Evolutionary conservation across 192 early-diverging fungal genomes (phyloP), one percentile per base, ranked within the genome.

Genomic region (Mortierella claussenii): DNA sequence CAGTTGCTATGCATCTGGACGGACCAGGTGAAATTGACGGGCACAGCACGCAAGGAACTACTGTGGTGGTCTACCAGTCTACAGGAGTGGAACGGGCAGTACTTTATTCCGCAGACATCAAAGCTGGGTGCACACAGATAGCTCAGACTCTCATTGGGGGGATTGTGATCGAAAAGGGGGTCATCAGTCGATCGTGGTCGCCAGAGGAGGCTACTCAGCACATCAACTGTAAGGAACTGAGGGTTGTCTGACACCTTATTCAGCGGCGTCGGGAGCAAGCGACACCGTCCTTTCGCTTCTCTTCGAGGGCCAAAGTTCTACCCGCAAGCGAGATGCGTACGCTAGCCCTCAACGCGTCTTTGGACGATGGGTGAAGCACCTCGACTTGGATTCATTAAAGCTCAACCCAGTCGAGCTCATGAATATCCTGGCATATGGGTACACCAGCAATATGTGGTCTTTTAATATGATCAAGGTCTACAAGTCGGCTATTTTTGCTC

Each of bases 211-310:
- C 15, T 1, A 8, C 34, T 30, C 33, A 28, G 7, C 75, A 68
- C 20, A 81, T 81, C 58, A 81, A 78, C 37, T 71, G 49, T 54
- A 62, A 69, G 28, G 73, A 81, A 37, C n/a, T 81, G 8, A 51
- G 57, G 43, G 42, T 47, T n/a, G 66, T 65, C 0, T 54, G 50
- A 36, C 33, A 61, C 2, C 53, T 46, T 21, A 36, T 61, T 20
- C 53, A 31, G 9, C 58, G 53, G 4, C 71, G 56, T 5, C 21
- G 48, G 28, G 36, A 57, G 1, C 49, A 65, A n/a, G 71, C 42
- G 30, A 78, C 64, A 67, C 66, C 52, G 55, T 33, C 3, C 51
- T 45, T 0, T 58, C 65, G 1, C 55, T 68, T 18, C 51, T 65
- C 15, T 78, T 68, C 65, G 45, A 68, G 60, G 63, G 68, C 65